Base-by-base conservation (phyloP, 306 rosid genomes). In the Spatholobus suberectus region DNA sequence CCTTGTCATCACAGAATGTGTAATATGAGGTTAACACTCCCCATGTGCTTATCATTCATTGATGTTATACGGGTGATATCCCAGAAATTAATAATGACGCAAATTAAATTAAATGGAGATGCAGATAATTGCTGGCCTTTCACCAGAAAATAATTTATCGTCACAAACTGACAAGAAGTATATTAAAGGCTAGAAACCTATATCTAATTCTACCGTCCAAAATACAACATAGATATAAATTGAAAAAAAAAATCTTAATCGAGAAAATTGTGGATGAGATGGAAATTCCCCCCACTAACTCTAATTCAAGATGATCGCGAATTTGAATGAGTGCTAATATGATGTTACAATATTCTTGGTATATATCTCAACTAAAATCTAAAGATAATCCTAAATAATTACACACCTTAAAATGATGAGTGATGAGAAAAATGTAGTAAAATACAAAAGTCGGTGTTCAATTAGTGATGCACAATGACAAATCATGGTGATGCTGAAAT, bases 1-100 rank as follows among this genome's bases (percentile, higher is more conserved):
- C 63, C 62, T 72, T 85, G 76, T 83, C 83, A 71, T 84, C 83
- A 79, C 83, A 74, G 58, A 83, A 80, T 83, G 76, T 86, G 85
- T 73, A 26, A 71, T 74, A 68, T 74, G 84, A 78, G 76, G 80
- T 61, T 83, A 75, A 75, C 85, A 79, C 85, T 75, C 85, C 83
- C 85, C 90, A 88, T 85, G 90, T 88, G 88, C 88, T 78, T 58
- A 82, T 86, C 84, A 78, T 86, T 87, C 86, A 67, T 73, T 84
- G 70, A 80, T 87, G 75, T 75, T 81, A 71, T 23, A 59, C 12
- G 21, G 75, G 44, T 41, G 4, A 84, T 81, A 77, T 35, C 77
- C 88, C 77, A 82, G 66, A 82, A 43, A 70, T 83, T 70, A 55
- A 79, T 80, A 52, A 52, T 65, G 68, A 74, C 67, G 47, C 55